phyloP scores from a whole-genome alignment of 257 asterid species.

The Solanum gandarillasii region DNA sequence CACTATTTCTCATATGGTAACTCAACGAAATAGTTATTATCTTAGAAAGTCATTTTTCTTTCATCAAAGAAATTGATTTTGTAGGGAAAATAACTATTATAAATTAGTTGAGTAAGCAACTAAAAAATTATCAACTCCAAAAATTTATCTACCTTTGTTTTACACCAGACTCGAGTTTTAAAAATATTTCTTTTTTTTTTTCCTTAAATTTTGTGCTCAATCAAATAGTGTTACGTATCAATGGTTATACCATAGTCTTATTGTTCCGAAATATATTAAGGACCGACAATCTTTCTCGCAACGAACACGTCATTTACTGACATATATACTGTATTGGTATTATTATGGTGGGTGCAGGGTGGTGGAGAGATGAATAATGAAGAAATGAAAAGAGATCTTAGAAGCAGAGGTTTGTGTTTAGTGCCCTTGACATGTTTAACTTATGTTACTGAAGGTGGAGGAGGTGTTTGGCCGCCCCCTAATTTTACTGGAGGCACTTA shows the following conservation, averaged over 20 bases:
- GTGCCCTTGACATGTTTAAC: conserved; percentile 75
- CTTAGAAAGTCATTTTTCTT: not conserved
- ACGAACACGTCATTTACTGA: not conserved
- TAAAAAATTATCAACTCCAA: not conserved
- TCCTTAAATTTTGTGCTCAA: not conserved
- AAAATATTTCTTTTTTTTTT: not conserved
- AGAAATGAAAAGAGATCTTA: conserved; percentile 46
- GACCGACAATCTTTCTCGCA: not conserved
- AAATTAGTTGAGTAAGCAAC: not conserved
- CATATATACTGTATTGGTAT: not conserved
- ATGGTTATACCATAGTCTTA: not conserved
- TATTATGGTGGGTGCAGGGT: not conserved
- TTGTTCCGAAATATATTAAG: not conserved
- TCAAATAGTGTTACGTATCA: not conserved
- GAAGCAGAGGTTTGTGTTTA: conserved; percentile 72
- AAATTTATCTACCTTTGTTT: not conserved
- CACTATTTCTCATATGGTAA: not conserved
- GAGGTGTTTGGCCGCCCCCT: conserved; percentile 65
- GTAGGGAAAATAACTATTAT: not conserved
- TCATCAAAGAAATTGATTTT: not conserved
- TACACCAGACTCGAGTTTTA: not conserved
- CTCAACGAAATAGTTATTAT: not conserved
- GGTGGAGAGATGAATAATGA: conserved; percentile 8
- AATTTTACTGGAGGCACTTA: conserved; percentile 33
- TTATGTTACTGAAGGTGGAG: conserved; percentile 54